Base-by-base conservation (phyloP, 768 basidiomycete species). In the Leucocoprinus birnbaumii region DNA sequence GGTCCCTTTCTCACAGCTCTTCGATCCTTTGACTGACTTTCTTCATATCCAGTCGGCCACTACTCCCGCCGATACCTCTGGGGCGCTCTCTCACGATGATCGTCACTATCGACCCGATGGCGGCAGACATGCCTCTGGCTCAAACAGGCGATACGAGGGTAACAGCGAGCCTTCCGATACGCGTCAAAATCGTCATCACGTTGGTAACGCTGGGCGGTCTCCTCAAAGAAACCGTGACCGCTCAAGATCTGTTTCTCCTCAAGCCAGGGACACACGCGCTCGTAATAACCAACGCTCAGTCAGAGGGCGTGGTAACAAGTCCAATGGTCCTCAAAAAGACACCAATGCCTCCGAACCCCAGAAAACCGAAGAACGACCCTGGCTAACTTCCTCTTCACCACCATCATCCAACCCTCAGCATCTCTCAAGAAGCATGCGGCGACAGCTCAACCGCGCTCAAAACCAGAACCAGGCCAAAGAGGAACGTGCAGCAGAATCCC, bases 51-150 rank as follows among this genome's bases (percentile, higher is more conserved):
- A 59, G 63, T 58, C 69, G 68, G 67, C 60, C 59, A 22, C 56
- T 61, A 44, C 62, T 55, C 60, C 46, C 60, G 51, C 41, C 19
- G 41, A 48, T 37, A 16, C 51, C n/a, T 48, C 57, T 62, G 56
- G 63, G 14, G 34, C 46, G 34, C 73, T 86, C 53, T 77, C 82
- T 16, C 83, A 78, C 53, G 72, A 79, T 54, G 86, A 87, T 65
- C 79, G 86, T 25, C 83, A 86, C 65, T 87, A 88, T 65, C 80
- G 84, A 46, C 84, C 85, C 19, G 73, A 63, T 22, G 58, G n/a
- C n/a, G 61, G 11, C 64, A n/a, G 61, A 41, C 22, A 56, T 43
- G 26, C 49, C 26, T n/a, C 58, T 51, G 62, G 56, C 22, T 53
- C 59, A n/a, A 61, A 63, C 25, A 56, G 65, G 13, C 49, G 53